Percentiles rank a stretch among this genome's conserved stretches.
Evolutionary conservation across 2,329 filamentous ascomycete genomes (phyloP).

Genomic region (Chrysosporium keratinophilum): DNA sequence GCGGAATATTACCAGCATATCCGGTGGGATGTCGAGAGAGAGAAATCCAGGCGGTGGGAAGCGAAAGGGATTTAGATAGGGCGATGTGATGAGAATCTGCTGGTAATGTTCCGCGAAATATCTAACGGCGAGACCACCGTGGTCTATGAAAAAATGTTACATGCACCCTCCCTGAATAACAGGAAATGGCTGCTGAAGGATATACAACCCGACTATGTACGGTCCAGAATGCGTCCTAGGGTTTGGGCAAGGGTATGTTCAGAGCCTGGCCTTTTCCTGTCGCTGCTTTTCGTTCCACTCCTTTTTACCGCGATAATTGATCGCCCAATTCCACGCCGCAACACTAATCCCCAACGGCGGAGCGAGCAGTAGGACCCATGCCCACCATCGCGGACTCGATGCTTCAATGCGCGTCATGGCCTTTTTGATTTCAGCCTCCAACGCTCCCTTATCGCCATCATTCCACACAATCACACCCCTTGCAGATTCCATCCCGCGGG

Average conservation of each 20-base stretch:
- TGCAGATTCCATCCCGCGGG: conserved; percentile 43
- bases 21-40: conserved; percentile 2
- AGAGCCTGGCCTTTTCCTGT: conserved; percentile 52
- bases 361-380: conserved; percentile 54
- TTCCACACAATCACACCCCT: conserved; percentile 83
- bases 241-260: conserved; percentile 14
- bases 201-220: conserved; percentile 8
- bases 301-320: conserved; percentile 59
- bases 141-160: not conserved
- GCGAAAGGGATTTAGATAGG: conserved; percentile 12
- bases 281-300: conserved; percentile 55
- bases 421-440: conserved; percentile 55
- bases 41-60: conserved; percentile 13
- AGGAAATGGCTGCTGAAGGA: not conserved
- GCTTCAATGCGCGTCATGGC: conserved; percentile 55
- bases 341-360: conserved; percentile 64
- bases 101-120: not conserved
- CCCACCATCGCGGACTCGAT: conserved; percentile 72
- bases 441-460: conserved; percentile 60
- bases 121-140: not conserved
- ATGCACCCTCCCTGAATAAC: not conserved
- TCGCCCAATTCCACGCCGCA: conserved; percentile 61
- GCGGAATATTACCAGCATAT: conserved; percentile 9
- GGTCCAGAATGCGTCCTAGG: not conserved
- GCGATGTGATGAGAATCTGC: not conserved